These are phyloP conservation scores for Marchantia polymorpha DNA, from an alignment of 225 moss, liverwort and hornwort species.

Conservation along the genomic window DNA sequence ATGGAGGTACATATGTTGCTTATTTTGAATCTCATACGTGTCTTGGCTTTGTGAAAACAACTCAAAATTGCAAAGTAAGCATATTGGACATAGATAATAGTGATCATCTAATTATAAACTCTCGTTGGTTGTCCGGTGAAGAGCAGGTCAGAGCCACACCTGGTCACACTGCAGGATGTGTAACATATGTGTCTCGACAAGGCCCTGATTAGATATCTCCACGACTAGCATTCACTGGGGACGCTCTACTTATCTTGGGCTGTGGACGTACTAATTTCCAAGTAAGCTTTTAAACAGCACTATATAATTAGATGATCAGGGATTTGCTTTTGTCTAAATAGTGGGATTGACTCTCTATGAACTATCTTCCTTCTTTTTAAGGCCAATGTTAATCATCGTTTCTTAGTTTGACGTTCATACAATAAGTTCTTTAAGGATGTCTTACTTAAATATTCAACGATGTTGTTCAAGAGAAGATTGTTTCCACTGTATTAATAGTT, in stretches of 20 bases:
- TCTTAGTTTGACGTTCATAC: no score
- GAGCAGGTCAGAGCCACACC: conserved; percentile 69
- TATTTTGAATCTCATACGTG: no score
- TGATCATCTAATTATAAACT: neutral
- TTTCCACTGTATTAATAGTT: no score
- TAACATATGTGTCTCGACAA: conserved; percentile 77
- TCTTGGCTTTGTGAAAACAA: no score
- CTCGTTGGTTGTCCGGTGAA: neutral
- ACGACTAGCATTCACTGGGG: conserved; percentile 88
- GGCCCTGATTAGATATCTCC: conserved; percentile 55
- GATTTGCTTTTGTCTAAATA: no score
- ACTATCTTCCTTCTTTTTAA: no score
- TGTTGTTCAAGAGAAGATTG: no score
- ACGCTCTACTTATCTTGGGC: conserved; percentile 85
- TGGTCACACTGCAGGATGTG: conserved; percentile 73
- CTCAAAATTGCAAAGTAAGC: neutral
- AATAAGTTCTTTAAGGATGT: no score
- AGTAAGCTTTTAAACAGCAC: conserved; percentile 28
- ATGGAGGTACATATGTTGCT: conserved; percentile 44
- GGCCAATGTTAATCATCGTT: no score
- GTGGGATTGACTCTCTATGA: no score
- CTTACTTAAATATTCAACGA: no score
- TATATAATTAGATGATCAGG: no score
- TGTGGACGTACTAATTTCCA: conserved; percentile 96
- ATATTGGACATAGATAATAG: neutral